Conservation (phyloP, 73 alveolate genomes). For the Loxodes magnus region DNA sequence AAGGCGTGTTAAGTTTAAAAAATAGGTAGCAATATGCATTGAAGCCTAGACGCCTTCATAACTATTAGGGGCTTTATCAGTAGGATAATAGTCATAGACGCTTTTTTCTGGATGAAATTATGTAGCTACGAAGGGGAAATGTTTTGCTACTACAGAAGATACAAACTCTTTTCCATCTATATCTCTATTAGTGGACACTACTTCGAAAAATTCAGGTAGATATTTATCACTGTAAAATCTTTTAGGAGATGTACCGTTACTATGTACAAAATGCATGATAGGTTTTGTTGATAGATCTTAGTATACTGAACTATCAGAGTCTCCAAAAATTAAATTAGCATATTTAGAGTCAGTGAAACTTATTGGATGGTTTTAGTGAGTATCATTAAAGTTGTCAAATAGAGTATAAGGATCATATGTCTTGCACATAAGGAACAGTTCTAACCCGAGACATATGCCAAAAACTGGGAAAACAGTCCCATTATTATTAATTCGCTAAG, state of each 20-base stretch:
- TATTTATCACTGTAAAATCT: not conserved
- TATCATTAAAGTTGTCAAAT: too few species aligned
- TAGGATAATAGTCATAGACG: too few species aligned
- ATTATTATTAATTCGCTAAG: constrained; percentile 18
- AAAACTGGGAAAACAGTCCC: constrained; percentile 26
- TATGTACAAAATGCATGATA: not conserved
- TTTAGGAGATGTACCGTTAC: not conserved
- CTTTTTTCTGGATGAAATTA: constrained; percentile 51
- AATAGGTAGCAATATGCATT: too few species aligned
- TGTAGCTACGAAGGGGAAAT: constrained; percentile 39
- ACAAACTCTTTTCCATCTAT: not conserved
- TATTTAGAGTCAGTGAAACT: too few species aligned
- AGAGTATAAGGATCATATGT: constrained; percentile 5
- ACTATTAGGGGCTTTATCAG: too few species aligned
- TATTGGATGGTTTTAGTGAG: too few species aligned
- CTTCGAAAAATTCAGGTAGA: not conserved
- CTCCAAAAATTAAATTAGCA: too few species aligned
- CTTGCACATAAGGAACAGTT: constrained; percentile 12
- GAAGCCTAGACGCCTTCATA: too few species aligned
- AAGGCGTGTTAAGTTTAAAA: too few species aligned
- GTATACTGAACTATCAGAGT: not conserved
- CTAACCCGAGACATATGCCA: constrained; percentile 36
- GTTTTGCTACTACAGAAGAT: constrained; percentile 13
- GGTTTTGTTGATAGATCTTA: not conserved
- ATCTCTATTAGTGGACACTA: not conserved